Evolutionary conservation across 331 rosid species (phyloP), one percentile per base, ranked within the genome.

Genomic region (Rhamnella rubrinervis): DNA sequence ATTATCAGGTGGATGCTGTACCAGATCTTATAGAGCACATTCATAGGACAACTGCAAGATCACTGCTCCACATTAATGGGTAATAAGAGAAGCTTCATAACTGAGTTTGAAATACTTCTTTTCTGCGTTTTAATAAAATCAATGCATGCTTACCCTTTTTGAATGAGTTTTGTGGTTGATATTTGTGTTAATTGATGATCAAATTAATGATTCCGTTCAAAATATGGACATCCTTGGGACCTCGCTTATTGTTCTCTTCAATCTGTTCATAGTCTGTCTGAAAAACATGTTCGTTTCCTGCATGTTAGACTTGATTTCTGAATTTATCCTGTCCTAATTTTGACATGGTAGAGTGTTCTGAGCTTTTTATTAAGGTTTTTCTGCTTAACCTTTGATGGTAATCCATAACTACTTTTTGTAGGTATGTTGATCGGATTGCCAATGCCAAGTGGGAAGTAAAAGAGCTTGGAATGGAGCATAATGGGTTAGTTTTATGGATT

Each of bases 391-490:
- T 65, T 53, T 51, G 9, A 26, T 64, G 57, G 31, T 70, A 26
- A 7, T 23, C 37, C 17, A 7, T 56, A 59, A 56, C 49, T 39
- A 31, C 38, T 18, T 77, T 61, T 71, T 83, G 74, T 92, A 91
- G 99, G 77, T 95, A 95, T 82, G 93, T 86, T 67, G 97, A 91
- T 44, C 96, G 97, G 53, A 83, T 95, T 74, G 87, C 96, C 55
- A 95, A 86, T 83, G 86, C 93, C 72, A 95, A 88, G 75, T 95
- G 99, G 99, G 99, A 95, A 83, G 87, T 95, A 63, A 95, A 82
- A 79, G 99, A 91, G 74, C 97, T 95, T 75, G 99, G 99, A 47
- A 76, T 95, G 58, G 99, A 95, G 81, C 99, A 95, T 88, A 95
- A 95, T 64, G 97, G 99, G 99, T 95, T 53, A 76, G 96, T 83